phyloP scores from a whole-genome alignment of 176 grass and related monocot species.

The Oryza meridionalis region DNA sequence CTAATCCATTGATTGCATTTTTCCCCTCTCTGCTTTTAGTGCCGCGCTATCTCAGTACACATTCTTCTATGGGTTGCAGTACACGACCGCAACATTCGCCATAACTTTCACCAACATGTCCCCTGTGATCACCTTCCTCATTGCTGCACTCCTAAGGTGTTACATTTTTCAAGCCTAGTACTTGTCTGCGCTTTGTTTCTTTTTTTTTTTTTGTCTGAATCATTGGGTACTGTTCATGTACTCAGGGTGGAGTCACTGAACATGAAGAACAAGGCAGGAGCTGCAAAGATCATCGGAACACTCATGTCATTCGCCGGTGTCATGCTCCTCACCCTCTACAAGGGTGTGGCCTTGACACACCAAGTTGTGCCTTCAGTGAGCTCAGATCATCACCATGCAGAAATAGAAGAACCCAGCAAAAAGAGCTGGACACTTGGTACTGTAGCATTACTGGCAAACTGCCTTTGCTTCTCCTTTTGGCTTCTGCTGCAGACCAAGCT shows the following conservation, averaged over 20 bases:
- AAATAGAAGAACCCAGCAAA: constrained; percentile 11
- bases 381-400: constrained; percentile 32
- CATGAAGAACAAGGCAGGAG: constrained; percentile 66
- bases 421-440: constrained; percentile 76
- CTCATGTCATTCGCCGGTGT: constrained; percentile 62
- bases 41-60: constrained; percentile 74
- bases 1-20: not conserved
- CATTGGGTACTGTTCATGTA: not conserved
- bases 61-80: constrained; percentile 73
- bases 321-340: constrained; percentile 75
- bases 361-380: constrained; percentile 16
- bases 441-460: constrained; percentile 64
- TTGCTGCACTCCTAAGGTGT: constrained; percentile 55
- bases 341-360: constrained; percentile 63
- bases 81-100: constrained; percentile 76
- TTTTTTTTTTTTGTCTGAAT: not conserved
- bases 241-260: constrained; percentile 74
- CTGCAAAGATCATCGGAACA: constrained; percentile 62
- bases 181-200: not conserved
- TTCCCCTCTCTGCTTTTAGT: constrained; percentile 28
- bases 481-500: constrained; percentile 81
- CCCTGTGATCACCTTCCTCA: constrained; percentile 85
- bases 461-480: constrained; percentile 80
- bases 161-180: not conserved
- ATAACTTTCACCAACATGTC: constrained; percentile 81